Conservation (phyloP, 2,329 filamentous ascomycete genomes). For the Diaporthe vaccinii region DNA sequence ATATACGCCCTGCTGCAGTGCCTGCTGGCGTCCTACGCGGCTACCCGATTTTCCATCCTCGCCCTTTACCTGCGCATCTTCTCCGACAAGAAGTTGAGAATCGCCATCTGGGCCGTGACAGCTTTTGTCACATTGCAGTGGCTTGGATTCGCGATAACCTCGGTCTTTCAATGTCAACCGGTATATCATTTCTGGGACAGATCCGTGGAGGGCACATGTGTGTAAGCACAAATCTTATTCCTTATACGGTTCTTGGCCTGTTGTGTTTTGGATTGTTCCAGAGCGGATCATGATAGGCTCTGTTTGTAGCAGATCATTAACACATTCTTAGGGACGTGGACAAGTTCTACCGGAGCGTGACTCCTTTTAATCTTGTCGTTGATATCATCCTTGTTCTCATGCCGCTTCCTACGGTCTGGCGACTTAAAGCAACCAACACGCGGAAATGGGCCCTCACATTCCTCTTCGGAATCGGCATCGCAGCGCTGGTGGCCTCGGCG, state of each 20-base stretch:
- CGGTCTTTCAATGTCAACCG: constrained; percentile 30
- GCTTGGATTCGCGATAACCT: constrained; percentile 20
- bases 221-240: not conserved
- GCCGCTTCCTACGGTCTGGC: constrained; percentile 38
- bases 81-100: constrained; percentile 1
- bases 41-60: constrained; percentile 38
- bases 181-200: constrained; percentile 36
- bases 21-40: constrained; percentile 36
- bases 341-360: constrained; percentile 36
- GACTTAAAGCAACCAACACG: constrained; percentile 28
- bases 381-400: constrained; percentile 29
- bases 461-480: constrained; percentile 37
- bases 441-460: constrained; percentile 37
- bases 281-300: not conserved
- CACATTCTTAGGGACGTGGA: constrained; percentile 14
- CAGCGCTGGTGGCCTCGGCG: constrained; percentile 34
- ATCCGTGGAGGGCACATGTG: constrained; percentile 21
- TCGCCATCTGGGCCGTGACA: constrained; percentile 32
- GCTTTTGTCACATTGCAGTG: constrained; percentile 36
- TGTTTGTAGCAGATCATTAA: not conserved
- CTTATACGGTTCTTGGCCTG: not conserved
- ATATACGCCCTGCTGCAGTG: constrained; percentile 35
- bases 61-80: constrained; percentile 40
- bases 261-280: not conserved
- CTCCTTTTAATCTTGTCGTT: constrained; percentile 38